phyloP scores from a whole-genome alignment of 805 yeast genomes.

The Hanseniaspora taiwanica region DNA sequence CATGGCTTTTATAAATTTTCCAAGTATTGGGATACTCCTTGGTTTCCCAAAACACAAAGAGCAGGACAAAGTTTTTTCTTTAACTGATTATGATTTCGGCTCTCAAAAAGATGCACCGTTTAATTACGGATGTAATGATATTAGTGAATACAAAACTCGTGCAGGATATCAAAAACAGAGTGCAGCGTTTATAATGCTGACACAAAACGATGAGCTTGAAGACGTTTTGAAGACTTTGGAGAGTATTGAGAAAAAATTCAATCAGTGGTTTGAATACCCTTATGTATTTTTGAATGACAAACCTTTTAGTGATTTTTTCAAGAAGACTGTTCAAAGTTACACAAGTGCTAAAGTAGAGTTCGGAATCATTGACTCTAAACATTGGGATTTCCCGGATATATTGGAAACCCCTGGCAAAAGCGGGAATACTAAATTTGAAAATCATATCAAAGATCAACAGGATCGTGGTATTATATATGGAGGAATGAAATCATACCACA shows the following conservation, averaged over 20 bases:
- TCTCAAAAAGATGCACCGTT: constrained; percentile 33
- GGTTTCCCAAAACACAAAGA: background rate
- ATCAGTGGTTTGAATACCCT: constrained; percentile 88
- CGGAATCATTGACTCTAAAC: constrained; percentile 41
- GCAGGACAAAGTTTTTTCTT: background rate
- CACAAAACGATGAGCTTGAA: constrained; percentile 65
- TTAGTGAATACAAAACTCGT: constrained; percentile 20
- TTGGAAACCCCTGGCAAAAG: constrained; percentile 8
- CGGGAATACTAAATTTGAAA: constrained; percentile 15
- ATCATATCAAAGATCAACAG: constrained; percentile 51
- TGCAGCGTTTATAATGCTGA: constrained; percentile 76
- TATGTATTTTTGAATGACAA: constrained; percentile 83
- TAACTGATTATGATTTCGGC: constrained; percentile 11
- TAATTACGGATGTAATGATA: constrained; percentile 43
- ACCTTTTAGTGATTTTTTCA: constrained; percentile 55
- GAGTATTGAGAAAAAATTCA: constrained; percentile 76
- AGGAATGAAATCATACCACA: constrained; percentile 67
- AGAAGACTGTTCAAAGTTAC: constrained; percentile 32
- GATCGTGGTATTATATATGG: constrained; percentile 82
- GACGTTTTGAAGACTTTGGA: constrained; percentile 66
- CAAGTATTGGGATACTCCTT: no score
- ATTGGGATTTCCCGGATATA: constrained; percentile 58
- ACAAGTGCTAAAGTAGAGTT: constrained; percentile 57
- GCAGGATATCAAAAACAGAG: constrained; percentile 38
- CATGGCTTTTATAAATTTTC: no score